Percentiles rank a stretch among this genome's conserved stretches.
Evolutionary conservation across 345 rosid species (phyloP).

Genomic region (Rhodomyrtus tomentosa): DNA sequence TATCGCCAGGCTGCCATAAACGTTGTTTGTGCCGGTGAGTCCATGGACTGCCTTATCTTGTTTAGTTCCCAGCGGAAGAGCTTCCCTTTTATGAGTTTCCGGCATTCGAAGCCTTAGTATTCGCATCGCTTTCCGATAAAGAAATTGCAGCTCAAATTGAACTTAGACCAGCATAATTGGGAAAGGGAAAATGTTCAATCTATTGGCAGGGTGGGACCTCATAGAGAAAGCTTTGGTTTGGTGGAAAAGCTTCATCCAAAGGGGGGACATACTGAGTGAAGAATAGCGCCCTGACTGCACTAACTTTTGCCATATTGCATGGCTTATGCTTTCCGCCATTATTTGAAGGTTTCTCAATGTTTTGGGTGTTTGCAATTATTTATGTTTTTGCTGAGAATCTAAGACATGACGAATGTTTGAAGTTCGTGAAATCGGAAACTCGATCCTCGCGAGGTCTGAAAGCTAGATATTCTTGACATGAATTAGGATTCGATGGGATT

Average conservation of each 20-base stretch:
- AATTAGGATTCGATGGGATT: constrained; percentile 7
- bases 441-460: background rate
- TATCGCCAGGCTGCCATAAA: constrained; percentile 22
- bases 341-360: background rate
- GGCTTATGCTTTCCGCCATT: background rate
- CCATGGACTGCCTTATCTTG: background rate
- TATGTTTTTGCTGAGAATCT: background rate
- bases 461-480: background rate
- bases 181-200: background rate
- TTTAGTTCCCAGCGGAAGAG: background rate
- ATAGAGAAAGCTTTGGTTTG: background rate
- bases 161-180: background rate
- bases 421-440: background rate
- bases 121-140: background rate
- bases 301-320: background rate
- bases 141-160: background rate
- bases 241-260: background rate
- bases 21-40: constrained; percentile 25
- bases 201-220: background rate
- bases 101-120: background rate
- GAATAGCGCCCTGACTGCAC: background rate
- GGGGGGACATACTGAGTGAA: background rate
- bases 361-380: background rate
- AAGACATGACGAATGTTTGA: background rate
- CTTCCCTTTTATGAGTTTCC: background rate